Evolutionary conservation across 179 eudicot species (phyloP).

Genomic region (Gypsophila paniculata): DNA sequence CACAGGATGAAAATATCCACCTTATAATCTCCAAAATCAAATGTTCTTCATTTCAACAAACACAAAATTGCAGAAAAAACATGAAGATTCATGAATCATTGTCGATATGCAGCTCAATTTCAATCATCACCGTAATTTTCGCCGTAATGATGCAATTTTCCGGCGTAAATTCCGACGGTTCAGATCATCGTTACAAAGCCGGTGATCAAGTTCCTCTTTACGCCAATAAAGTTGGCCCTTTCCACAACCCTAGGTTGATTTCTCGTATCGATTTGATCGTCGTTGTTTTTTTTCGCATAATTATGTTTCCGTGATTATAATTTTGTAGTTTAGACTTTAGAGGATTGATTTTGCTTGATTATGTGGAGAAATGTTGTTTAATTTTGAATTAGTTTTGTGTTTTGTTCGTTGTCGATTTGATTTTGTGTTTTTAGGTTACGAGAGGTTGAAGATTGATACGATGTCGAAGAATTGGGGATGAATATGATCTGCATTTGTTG

Average conservation of each 20-base stretch:
- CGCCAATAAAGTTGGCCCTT: conserved; percentile 58
- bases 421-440: neutral
- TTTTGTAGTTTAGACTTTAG: neutral
- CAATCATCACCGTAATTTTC: conserved; percentile 15
- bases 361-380: neutral
- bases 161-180: conserved; percentile 34
- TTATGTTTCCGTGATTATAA: neutral
- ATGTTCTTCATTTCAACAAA: neutral
- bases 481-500: neutral
- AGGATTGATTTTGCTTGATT: neutral
- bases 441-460: neutral
- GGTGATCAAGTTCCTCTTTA: conserved; percentile 53
- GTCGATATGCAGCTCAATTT: conserved; percentile 28
- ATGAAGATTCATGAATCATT: neutral
- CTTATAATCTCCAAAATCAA: neutral
- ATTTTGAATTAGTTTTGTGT: neutral
- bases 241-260: conserved; percentile 49
- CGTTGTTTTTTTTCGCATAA: neutral
- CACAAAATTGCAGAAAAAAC: neutral
- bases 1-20: neutral
- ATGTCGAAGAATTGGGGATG: neutral
- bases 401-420: neutral
- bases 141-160: conserved; percentile 3
- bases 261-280: neutral
- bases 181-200: conserved; percentile 47